phyloP scores from a whole-genome alignment of 2,329 filamentous ascomycete genomes.

The Exophiala bonariae region DNA sequence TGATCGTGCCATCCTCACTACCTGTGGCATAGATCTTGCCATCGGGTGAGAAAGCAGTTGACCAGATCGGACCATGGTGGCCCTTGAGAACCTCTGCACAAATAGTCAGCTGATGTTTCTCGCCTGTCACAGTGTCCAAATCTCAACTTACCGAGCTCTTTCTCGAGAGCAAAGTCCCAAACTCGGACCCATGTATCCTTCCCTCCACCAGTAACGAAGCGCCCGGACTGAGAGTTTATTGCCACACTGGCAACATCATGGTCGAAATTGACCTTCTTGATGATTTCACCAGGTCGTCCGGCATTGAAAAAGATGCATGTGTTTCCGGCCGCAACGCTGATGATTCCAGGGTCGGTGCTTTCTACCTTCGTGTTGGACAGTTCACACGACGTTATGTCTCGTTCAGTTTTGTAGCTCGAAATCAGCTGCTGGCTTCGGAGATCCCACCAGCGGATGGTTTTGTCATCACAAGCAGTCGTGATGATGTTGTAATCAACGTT shows the following conservation, averaged over 20 bases:
- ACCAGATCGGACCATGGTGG: conserved; percentile 97
- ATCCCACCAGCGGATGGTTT: conserved; percentile 93
- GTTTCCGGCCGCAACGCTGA: conserved; percentile 93
- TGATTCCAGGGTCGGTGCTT: conserved; percentile 69
- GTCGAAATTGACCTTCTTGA: conserved; percentile 77
- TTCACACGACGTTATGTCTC: conserved; percentile 88
- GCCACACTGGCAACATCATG: conserved; percentile 91
- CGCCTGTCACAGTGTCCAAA: too few relatives aligned
- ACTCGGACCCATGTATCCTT: conserved; percentile 96
- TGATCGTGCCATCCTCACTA: conserved; percentile 96
- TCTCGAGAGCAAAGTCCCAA: conserved; percentile 81
- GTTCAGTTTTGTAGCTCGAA: conserved; percentile 75
- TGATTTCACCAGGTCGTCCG: conserved; percentile 61
- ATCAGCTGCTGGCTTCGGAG: conserved; percentile 73
- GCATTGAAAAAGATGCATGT: conserved; percentile 91
- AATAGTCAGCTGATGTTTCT: conserved; percentile 30
- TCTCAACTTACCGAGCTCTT: conserved; percentile 69
- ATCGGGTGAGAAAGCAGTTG: conserved; percentile 88
- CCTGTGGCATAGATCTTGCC: conserved; percentile 95
- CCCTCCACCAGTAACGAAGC: conserved; percentile 86
- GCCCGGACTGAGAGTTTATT: conserved; percentile 75
- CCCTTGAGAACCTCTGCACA: conserved; percentile 83
- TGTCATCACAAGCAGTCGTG: conserved; percentile 87
- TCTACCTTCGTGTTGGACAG: conserved; percentile 67
- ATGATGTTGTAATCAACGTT: conserved; percentile 82